Base-by-base conservation (phyloP, 257 asterid species). In the Lycium ferocissimum region DNA sequence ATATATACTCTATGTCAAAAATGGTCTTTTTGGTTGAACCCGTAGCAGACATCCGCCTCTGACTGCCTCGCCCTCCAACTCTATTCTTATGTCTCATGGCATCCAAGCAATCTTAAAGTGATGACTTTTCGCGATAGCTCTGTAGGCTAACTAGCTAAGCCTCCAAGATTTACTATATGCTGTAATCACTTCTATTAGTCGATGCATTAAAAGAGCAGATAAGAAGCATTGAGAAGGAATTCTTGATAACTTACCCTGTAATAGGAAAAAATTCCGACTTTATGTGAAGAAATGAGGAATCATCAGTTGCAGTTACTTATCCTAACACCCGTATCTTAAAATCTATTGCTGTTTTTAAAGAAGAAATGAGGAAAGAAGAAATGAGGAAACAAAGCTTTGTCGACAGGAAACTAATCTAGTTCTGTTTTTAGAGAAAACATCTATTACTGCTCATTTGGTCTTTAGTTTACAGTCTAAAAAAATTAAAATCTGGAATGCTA, bases 331-430 rank as follows among this genome's bases (percentile, higher is more conserved):
- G 59, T 38, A 20, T 47, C 80, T 73, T 47, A 47, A 75, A 72
- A 47, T 75, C 5, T 20, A 47, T 20, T 75, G 81, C 45, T 75
- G 61, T 37, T 49, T 20, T 12, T 73, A 20, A 38, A 47, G 80
- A 47, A 73, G 80, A 47, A 73, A 73, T 73, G 40, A 47, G 80
- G 40, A 73, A 73, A 47, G 80, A 47, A 73, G 80, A 47, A 73
- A 73, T 73, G 40, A 47, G 80, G 40, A 73, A 73, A 47, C 20
- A 45, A 20, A 14, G 1, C 80, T 73, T 11, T 14, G 45, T 76
- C 63, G 45, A 26, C 33, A 26, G 33, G 33, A 26, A 26, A 26
- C 33, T 26, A 26, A 26, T 26, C 33, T 26, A 26, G 33, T 26
- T 0, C 33, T 20, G 20, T 45, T 73, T 45, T 7, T 1, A 22